Evolutionary conservation across 768 basidiomycete species (phyloP), one percentile per base, ranked within the genome.

Genomic region (Nidularia pulvinata): DNA sequence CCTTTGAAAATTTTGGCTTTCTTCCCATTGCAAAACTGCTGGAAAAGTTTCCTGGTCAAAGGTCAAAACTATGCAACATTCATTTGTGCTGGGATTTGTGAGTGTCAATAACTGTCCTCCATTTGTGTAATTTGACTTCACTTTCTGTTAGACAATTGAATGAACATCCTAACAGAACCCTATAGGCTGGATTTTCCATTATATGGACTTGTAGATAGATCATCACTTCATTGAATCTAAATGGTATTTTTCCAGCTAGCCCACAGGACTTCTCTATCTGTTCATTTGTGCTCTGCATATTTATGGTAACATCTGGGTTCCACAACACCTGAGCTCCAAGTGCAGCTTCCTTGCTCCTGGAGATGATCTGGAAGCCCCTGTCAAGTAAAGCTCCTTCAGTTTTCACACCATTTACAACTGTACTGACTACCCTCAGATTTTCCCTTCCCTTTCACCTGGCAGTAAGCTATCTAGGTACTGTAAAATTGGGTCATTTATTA

Each of bases 121-220:
- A 49, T 62, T 51, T 33, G 43, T 6, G 48, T 44, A 64, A 65
- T 1, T 53, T 54, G 2, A 62, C 48, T 4, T 49, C 51, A 43
- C 57, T 65, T 16, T 51, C 11, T 1, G 66, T 67, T 1, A 69
- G 35, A 1, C 62, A 59, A 52, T 68, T 63, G 50, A 71, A 69
- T 3, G 70, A 66, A 33, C 68, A 47, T 5, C 69, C 69, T 1
- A 71, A 48, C 4, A 71, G 35, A 2, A 71, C 60, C 11, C 58
- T 55, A 48, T 71, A 71, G 0, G 68, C 59, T 0, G 61, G 60
- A 1, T 52, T 50, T 16, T 55, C 37, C 6, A 70, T 60, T 4
- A 70, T 55, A 44, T 70, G 69, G 6, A 67, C 59, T 57, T 70
- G 69, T 2, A 70, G 32, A 33, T 60, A 66, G 1, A 65, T 11